These are phyloP conservation scores for Chlamydomonas sp. DNA, from an alignment of 139 green algal genomes.

Conservation along the genomic window DNA sequence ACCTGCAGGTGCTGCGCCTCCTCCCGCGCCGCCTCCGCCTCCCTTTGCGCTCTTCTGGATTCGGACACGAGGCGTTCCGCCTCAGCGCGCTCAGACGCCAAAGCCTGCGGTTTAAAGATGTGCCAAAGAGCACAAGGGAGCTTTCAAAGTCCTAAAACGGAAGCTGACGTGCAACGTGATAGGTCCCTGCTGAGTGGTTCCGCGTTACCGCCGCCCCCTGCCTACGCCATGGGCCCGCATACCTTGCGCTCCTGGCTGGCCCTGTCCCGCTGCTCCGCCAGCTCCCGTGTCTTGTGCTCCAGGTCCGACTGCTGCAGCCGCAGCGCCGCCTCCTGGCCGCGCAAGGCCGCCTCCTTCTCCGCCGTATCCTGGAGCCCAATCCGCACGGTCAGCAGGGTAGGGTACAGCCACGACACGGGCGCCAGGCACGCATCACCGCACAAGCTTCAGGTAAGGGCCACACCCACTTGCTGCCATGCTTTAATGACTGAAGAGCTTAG, in stretches of 20 bases:
- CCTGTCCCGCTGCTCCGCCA: constrained; percentile 26
- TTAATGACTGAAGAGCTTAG: too few species aligned
- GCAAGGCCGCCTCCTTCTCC: constrained; percentile 34
- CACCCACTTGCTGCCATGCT: too few species aligned
- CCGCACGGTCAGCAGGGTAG: too few species aligned
- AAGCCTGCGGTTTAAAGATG: neutral
- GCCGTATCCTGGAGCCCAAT: constrained; percentile 2
- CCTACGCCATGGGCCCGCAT: neutral
- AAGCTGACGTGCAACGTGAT: too few species aligned
- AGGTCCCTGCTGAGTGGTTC: too few species aligned
- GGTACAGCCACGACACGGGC: too few species aligned
- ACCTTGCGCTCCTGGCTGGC: constrained; percentile 23
- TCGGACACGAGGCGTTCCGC: constrained; percentile 20
- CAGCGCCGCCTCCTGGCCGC: constrained; percentile 14
- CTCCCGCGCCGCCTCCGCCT: constrained; percentile 21
- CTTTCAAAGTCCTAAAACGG: too few species aligned
- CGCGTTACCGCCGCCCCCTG: neutral
- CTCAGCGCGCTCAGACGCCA: constrained; percentile 3
- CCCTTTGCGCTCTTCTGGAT: constrained; percentile 5
- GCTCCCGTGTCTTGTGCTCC: constrained; percentile 19
- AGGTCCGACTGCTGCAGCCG: constrained; percentile 34
- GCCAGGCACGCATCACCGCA: too few species aligned
- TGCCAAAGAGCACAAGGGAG: too few species aligned
- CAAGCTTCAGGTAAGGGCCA: too few species aligned
- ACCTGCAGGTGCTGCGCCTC: constrained; percentile 37